phyloP scores from a whole-genome alignment of 2,329 filamentous ascomycete genomes.

The Mycogone perniciosa region DNA sequence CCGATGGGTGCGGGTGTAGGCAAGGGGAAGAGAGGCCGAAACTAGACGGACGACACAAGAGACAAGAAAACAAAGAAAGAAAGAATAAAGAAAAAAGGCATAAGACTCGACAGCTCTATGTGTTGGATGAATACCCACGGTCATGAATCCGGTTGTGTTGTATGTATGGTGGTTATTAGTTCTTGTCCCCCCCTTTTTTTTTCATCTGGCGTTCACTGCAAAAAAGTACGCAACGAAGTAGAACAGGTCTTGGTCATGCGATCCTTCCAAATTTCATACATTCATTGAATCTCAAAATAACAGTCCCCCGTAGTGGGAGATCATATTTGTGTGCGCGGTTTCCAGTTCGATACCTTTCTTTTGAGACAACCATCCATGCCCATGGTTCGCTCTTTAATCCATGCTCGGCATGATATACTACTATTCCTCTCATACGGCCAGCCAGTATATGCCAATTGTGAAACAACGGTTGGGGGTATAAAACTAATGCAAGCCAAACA shows the following conservation, averaged over 20 bases:
- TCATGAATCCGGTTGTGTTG: not conserved
- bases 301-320: too few relatives aligned
- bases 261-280: too few relatives aligned
- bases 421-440: too few relatives aligned
- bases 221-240: not conserved
- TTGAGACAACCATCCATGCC: too few relatives aligned
- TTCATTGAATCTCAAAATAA: too few relatives aligned
- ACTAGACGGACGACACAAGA: constrained; percentile 13
- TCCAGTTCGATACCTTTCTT: too few relatives aligned
- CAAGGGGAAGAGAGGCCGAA: constrained; percentile 32
- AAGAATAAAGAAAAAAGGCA: not conserved
- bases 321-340: too few relatives aligned
- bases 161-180: not conserved
- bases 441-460: not conserved
- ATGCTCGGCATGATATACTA: too few relatives aligned
- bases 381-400: too few relatives aligned
- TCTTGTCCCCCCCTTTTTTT: not conserved
- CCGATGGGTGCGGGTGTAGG: constrained; percentile 32
- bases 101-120: constrained; percentile 2
- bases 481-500: too few relatives aligned
- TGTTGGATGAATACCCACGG: constrained; percentile 10
- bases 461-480: not conserved
- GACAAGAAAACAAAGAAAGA: not conserved
- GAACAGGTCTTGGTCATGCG: not conserved
- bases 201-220: constrained; percentile 1